Conservation (phyloP, 2,329 filamentous ascomycete species). For the Didymella sp. region DNA sequence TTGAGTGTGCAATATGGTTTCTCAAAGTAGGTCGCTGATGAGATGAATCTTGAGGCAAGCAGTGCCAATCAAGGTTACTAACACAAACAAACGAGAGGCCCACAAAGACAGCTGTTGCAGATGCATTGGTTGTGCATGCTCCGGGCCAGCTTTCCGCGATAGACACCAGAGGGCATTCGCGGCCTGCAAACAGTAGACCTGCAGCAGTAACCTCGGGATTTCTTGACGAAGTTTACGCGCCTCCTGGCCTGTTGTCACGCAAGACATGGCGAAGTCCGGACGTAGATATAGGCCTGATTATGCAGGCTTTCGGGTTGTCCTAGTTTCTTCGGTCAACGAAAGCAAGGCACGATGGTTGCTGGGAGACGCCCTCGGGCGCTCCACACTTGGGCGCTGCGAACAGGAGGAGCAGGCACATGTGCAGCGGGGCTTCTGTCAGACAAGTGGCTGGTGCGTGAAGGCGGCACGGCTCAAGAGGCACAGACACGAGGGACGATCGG, state of each 20-base stretch:
- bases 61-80: neutral
- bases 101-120: neutral
- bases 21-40: neutral
- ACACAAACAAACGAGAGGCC: neutral
- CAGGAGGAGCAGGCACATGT: slow-evolving; percentile 13
- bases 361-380: slow-evolving; percentile 10
- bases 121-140: neutral
- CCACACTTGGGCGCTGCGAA: slow-evolving; percentile 18
- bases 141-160: neutral
- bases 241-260: neutral
- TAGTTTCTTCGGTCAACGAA: slow-evolving; percentile 9
- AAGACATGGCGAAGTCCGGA: neutral
- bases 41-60: neutral
- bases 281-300: neutral
- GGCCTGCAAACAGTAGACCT: neutral
- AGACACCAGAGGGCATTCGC: neutral
- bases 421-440: slow-evolving; percentile 12
- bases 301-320: slow-evolving; percentile 8
- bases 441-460: slow-evolving; percentile 16
- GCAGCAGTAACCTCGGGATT: neutral
- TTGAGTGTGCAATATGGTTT: neutral
- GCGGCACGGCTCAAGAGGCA: slow-evolving; percentile 12
- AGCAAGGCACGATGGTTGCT: slow-evolving; percentile 20
- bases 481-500: slow-evolving; percentile 17
- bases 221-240: neutral